These are phyloP conservation scores for Gossypium australe DNA, from an alignment of 345 rosid species.

Conservation along the genomic window DNA sequence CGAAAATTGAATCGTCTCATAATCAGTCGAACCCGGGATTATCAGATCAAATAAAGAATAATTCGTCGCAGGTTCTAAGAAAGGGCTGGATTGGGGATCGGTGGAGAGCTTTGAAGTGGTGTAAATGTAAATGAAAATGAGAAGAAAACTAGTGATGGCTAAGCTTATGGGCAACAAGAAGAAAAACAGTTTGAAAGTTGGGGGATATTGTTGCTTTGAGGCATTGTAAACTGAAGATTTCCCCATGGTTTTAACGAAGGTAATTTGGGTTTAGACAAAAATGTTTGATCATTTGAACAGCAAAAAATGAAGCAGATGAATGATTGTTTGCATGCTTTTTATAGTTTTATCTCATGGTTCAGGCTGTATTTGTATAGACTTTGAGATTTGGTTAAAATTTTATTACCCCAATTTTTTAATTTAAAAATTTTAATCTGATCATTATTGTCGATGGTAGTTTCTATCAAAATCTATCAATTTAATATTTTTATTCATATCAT, in stretches of 20 bases:
- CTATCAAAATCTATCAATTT: too few relatives aligned
- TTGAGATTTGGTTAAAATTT: too few relatives aligned
- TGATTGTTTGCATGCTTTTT: neutral
- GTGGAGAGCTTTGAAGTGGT: conserved; percentile 35
- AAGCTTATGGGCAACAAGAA: conserved; percentile 38
- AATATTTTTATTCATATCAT: too few relatives aligned
- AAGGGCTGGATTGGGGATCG: conserved; percentile 16
- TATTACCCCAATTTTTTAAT: too few relatives aligned
- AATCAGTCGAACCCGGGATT: neutral
- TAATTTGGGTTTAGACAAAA: neutral
- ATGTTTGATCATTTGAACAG: neutral
- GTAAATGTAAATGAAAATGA: conserved; percentile 37
- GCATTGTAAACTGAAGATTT: conserved; percentile 22
- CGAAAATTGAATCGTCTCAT: conserved; percentile 6
- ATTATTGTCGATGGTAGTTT: accelerated
- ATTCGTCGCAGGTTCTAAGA: conserved; percentile 1
- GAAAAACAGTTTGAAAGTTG: conserved; percentile 20
- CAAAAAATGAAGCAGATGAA: neutral
- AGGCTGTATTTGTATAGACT: neutral
- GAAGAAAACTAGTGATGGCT: conserved; percentile 34
- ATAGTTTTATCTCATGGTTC: neutral
- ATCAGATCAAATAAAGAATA: conserved; percentile 1
- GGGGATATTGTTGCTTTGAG: conserved; percentile 24
- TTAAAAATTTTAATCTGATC: too few relatives aligned
- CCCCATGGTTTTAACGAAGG: conserved; percentile 20